A percentile compares a stretch with the other conserved stretches of the same genome.
Conservation (phyloP, 73 alveolate species). For the Symbiodinium pilosum region DNA sequence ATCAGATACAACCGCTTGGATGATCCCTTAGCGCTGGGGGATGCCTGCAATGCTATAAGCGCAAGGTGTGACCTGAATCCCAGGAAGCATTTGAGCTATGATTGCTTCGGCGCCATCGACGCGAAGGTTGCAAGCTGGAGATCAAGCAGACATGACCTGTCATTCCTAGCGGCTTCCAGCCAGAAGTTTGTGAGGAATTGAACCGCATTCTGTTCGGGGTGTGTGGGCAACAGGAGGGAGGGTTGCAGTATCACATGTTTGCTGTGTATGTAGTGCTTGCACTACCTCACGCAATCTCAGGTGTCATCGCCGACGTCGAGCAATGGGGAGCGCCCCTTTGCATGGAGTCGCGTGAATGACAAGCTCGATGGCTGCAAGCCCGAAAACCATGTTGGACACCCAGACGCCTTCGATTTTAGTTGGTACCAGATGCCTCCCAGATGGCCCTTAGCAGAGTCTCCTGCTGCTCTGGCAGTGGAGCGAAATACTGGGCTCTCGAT, state of each 20-base stretch:
- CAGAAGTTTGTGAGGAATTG: not conserved
- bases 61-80: conserved; percentile 90
- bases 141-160: not conserved
- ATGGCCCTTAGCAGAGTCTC: not conserved
- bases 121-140: conserved; percentile 89
- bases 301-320: conserved; percentile 64
- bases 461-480: not conserved
- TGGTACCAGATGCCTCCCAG: conserved; percentile 47
- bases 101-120: conserved; percentile 93
- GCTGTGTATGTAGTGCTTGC: not conserved
- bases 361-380: conserved; percentile 46
- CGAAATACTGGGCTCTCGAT: not conserved
- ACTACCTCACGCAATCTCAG: not conserved
- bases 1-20: conserved; percentile 81
- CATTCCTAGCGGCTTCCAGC: conserved; percentile 61
- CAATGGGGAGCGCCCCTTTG: conserved; percentile 45
- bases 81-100: conserved; percentile 70
- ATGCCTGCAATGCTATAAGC: conserved; percentile 89
- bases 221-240: not conserved
- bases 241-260: not conserved
- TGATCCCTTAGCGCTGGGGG: conserved; percentile 89
- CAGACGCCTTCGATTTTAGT: conserved; percentile 63
- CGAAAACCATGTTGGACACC: conserved; percentile 45
- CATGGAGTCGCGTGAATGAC: conserved; percentile 77
- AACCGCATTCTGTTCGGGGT: not conserved